These are phyloP conservation scores for Sedum album DNA, from an alignment of 164 flowering plant genomes.

Conservation along the genomic window DNA sequence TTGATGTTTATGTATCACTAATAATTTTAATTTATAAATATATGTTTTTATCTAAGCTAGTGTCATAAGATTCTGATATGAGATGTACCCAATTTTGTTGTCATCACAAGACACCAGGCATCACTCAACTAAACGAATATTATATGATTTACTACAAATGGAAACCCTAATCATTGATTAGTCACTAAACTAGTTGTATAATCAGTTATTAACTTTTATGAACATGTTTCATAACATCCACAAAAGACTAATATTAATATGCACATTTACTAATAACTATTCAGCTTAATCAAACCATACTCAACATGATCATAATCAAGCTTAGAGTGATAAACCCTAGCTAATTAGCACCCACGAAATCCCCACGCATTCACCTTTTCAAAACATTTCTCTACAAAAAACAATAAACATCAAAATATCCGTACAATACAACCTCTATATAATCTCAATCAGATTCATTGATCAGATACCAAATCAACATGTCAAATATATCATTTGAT, in stretches of 20 bases:
- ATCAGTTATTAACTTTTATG: neutral
- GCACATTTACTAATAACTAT: neutral
- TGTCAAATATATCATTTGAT: neutral
- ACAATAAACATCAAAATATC: neutral
- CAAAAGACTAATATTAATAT: too few species aligned
- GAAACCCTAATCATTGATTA: neutral
- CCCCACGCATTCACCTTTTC: constrained; percentile 16
- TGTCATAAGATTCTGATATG: too few species aligned
- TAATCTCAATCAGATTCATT: neutral
- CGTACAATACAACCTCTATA: neutral
- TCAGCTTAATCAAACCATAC: neutral
- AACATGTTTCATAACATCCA: neutral
- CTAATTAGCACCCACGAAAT: constrained; percentile 14
- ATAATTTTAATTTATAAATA: too few species aligned
- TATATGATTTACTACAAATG: neutral
- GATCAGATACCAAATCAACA: neutral
- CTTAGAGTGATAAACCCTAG: neutral
- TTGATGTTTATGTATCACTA: too few species aligned
- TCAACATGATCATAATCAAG: neutral
- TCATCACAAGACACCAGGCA: neutral
- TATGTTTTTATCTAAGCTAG: too few species aligned
- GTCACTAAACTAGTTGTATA: neutral
- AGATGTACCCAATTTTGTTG: neutral
- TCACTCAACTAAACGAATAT: neutral
- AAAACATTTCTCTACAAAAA: neutral